These are phyloP conservation scores for Aspergillus heteromorphus DNA, from an alignment of 495 filamentous ascomycete species.

Conservation along the genomic window DNA sequence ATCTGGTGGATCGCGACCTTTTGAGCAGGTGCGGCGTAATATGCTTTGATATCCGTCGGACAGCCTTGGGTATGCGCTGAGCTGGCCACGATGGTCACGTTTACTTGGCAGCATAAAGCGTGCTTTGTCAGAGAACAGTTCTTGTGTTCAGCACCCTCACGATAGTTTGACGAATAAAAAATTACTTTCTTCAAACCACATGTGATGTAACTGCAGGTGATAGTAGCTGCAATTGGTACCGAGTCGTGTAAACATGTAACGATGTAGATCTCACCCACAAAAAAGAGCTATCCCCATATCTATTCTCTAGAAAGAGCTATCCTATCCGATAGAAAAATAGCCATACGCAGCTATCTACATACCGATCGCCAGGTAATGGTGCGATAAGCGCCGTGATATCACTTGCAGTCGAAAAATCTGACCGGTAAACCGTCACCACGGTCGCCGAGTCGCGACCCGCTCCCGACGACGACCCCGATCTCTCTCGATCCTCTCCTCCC, in stretches of 20 bases:
- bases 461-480: not conserved
- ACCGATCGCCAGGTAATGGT: too few species aligned
- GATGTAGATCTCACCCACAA: too few species aligned
- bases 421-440: not conserved
- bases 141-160: constrained; percentile 39
- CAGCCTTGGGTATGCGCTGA: constrained; percentile 39
- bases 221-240: too few species aligned
- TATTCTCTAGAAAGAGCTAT: too few species aligned
- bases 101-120: constrained; percentile 36
- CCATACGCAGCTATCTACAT: not conserved
- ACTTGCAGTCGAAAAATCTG: not conserved
- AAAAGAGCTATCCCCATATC: too few species aligned
- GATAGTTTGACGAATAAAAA: constrained; percentile 46
- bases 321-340: not conserved
- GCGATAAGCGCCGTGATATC: not conserved
- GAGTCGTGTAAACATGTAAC: too few species aligned
- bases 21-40: constrained; percentile 25
- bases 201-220: not conserved
- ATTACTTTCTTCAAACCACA: not conserved
- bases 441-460: not conserved
- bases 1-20: constrained; percentile 24
- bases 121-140: constrained; percentile 34
- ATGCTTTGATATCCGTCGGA: constrained; percentile 22
- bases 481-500: not conserved
- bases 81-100: constrained; percentile 32